Conservation (phyloP, 192 early-diverging fungal genomes). For the Pecoramyces ruminantium region DNA sequence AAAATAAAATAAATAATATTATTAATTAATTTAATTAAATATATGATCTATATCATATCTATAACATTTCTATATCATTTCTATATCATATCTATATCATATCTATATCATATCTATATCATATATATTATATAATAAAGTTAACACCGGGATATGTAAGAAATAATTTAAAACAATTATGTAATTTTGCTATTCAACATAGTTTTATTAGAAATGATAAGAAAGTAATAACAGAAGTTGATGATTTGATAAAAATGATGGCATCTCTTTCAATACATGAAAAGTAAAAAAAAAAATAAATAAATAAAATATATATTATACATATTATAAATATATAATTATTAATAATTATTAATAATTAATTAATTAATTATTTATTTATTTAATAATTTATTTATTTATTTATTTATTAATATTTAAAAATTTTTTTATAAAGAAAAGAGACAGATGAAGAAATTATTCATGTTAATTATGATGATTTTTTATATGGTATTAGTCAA, state of each 20-base stretch:
- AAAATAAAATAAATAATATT: too few relatives aligned
- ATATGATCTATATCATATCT: too few relatives aligned
- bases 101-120: too few relatives aligned
- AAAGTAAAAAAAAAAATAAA: too few relatives aligned
- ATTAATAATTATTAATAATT: neutral
- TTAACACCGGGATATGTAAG: constrained; percentile 42
- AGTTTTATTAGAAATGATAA: neutral
- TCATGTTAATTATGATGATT: constrained; percentile 8
- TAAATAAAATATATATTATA: too few relatives aligned
- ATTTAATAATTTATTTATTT: constrained; percentile 7
- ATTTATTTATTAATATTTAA: constrained; percentile 9
- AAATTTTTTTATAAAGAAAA: neutral
- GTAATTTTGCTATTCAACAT: constrained; percentile 14
- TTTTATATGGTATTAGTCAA: constrained; percentile 22
- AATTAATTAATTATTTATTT: neutral
- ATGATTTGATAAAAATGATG: neutral
- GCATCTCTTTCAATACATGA: neutral
- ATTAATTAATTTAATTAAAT: too few relatives aligned
- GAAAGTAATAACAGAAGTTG: neutral
- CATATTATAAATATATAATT: neutral
- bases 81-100: too few relatives aligned
- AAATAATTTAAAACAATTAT: constrained; percentile 23
- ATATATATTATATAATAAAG: constrained; percentile 8
- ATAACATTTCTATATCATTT: too few relatives aligned
- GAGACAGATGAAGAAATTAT: neutral